phyloP scores from a whole-genome alignment of 75 land plant genomes.

The Selaginella tamariscina region DNA sequence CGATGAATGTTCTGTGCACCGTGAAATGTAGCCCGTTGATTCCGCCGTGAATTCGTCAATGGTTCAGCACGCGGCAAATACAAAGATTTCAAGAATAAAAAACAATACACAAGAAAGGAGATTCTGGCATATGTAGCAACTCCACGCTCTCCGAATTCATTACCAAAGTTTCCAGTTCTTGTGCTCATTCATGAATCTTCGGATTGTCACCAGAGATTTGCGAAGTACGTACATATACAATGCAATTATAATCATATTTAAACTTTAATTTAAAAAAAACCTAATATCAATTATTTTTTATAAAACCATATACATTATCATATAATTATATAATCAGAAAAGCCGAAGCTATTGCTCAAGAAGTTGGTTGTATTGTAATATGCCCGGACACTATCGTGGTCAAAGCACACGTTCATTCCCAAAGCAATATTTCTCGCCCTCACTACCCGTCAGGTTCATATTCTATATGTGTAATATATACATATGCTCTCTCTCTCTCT shows the following conservation, averaged over 20 bases:
- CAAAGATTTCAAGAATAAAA: constrained; percentile 6
- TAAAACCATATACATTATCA: too few species aligned
- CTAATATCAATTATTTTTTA: not conserved
- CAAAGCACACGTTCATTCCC: constrained; percentile 27
- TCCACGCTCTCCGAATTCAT: not conserved
- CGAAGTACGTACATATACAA: constrained; percentile 8
- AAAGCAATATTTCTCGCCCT: constrained; percentile 27
- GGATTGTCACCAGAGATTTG: constrained; percentile 24
- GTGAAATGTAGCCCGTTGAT: too few species aligned
- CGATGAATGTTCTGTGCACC: too few species aligned
- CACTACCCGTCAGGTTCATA: constrained; percentile 17
- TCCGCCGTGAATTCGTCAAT: too few species aligned
- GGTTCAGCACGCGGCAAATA: constrained; percentile 20
- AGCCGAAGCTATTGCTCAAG: constrained; percentile 26
- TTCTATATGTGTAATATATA: not conserved
- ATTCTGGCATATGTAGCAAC: constrained; percentile 18
- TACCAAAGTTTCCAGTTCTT: constrained; percentile 14
- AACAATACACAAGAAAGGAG: too few species aligned
- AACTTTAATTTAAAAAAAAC: not conserved
- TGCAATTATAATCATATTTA: not conserved
- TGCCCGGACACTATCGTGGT: constrained; percentile 26
- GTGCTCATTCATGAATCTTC: constrained; percentile 19
- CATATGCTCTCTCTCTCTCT: too few species aligned
- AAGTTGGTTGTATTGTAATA: constrained; percentile 25
- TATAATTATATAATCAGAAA: constrained; percentile 16